Conservation (phyloP, 148 eudicot species). For the Vaccinium myrtillus region DNA sequence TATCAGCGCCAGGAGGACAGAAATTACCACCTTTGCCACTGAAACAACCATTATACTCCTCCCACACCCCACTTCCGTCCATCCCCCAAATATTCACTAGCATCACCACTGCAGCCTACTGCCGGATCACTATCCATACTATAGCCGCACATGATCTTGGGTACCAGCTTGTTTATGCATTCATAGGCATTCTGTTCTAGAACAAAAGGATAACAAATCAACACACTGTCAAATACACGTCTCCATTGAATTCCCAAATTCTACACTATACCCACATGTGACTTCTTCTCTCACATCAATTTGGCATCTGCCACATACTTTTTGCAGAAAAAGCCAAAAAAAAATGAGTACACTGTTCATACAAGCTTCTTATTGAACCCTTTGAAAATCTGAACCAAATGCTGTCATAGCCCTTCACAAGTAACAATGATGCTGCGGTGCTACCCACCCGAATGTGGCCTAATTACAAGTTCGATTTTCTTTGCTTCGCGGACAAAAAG, state of each 20-base stretch:
- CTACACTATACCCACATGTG: too few species aligned
- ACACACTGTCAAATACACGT: too few species aligned
- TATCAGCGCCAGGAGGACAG: neutral
- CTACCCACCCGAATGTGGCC: neutral
- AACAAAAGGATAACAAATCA: too few species aligned
- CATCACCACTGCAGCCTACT: neutral
- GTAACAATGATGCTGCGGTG: neutral
- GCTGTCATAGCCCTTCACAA: neutral
- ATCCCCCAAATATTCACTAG: constrained; percentile 1
- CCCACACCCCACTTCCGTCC: constrained; percentile 3
- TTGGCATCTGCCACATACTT: neutral
- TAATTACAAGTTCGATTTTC: neutral
- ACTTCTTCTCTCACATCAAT: too few species aligned
- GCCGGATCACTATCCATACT: neutral
- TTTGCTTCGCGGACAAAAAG: neutral
- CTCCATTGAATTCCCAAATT: too few species aligned
- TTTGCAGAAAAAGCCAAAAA: neutral
- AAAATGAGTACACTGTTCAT: neutral
- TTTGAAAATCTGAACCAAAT: neutral
- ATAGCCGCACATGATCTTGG: neutral
- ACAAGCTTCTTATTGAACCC: constrained; percentile 1
- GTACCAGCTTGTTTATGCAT: neutral
- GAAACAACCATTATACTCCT: neutral
- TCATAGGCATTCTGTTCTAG: neutral
- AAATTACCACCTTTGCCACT: neutral